Evolutionary conservation across 257 asterid genomes (phyloP).

Genomic region (Ilex asprella): DNA sequence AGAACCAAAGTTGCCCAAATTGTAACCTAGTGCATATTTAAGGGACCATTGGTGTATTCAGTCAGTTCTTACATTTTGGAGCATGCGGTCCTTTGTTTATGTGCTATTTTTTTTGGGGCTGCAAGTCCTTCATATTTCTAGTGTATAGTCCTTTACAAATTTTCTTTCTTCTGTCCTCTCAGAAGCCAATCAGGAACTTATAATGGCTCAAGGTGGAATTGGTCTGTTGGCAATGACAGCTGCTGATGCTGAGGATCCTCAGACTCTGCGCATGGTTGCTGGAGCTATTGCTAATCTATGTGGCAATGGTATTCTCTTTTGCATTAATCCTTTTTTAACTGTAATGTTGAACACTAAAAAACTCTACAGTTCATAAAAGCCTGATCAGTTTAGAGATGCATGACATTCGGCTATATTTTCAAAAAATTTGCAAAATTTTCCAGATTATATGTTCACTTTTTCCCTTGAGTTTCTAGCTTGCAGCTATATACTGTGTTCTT

Average conservation of each 20-base stretch:
- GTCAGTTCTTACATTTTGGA: too few species aligned
- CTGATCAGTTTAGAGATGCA: too few species aligned
- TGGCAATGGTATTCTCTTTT: constrained; percentile 66
- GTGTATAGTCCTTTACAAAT: not conserved
- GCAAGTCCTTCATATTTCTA: constrained; percentile 1
- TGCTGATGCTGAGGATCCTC: constrained; percentile 96
- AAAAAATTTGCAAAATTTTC: too few species aligned
- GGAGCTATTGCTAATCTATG: constrained; percentile 98
- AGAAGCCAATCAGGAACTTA: constrained; percentile 94
- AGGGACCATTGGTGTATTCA: too few species aligned
- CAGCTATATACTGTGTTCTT: not conserved
- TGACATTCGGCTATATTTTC: too few species aligned
- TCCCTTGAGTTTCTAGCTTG: too few species aligned
- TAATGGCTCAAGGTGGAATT: constrained; percentile 97
- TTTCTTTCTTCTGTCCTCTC: constrained; percentile 14
- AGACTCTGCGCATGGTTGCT: constrained; percentile 97
- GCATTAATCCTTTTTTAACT: constrained; percentile 4
- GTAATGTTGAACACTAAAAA: not conserved
- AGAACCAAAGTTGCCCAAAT: too few species aligned
- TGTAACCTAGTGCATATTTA: too few species aligned
- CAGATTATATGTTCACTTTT: too few species aligned
- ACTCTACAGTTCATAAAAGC: too few species aligned
- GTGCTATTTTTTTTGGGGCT: constrained; percentile 2
- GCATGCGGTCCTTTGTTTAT: not conserved
- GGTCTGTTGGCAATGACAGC: constrained; percentile 78